phyloP scores from a whole-genome alignment of 1,139 yeast species.

The Taphrina sp. region DNA sequence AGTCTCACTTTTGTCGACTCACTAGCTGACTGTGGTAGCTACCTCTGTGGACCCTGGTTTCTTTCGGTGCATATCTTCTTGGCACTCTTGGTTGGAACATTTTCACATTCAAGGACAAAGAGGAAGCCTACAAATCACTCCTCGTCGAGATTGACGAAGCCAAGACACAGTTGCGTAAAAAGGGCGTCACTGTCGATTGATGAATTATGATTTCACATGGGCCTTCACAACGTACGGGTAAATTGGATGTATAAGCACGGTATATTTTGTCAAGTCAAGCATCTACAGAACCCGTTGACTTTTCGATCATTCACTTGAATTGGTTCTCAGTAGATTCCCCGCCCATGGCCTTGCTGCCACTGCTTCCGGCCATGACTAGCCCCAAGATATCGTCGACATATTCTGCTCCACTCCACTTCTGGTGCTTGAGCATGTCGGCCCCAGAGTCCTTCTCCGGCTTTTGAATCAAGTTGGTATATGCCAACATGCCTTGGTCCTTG shows the following conservation, averaged over 20 bases:
- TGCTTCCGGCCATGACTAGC: constrained; percentile 49
- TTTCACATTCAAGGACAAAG: constrained; percentile 68
- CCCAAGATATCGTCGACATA: constrained; percentile 52
- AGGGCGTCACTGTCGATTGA: constrained; percentile 24
- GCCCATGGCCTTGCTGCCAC: constrained; percentile 29
- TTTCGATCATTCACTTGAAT: constrained; percentile 2
- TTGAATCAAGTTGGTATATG: constrained; percentile 57
- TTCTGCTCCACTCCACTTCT: constrained; percentile 61
- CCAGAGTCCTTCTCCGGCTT: constrained; percentile 49
- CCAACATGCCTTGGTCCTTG: constrained; percentile 54
- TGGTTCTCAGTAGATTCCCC: constrained; percentile 31
- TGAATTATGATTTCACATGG: too few species aligned
- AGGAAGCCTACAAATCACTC: constrained; percentile 65
- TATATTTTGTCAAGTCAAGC: too few species aligned
- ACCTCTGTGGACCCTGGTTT: constrained; percentile 70
- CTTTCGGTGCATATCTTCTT: constrained; percentile 72
- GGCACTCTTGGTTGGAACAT: constrained; percentile 72
- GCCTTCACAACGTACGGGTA: too few species aligned
- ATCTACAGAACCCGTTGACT: too few species aligned
- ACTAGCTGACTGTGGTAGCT: constrained; percentile 47
- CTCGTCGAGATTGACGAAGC: constrained; percentile 43
- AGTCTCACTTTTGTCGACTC: not conserved
- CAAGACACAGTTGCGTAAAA: constrained; percentile 13
- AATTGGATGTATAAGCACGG: too few species aligned
- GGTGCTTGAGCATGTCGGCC: constrained; percentile 58